These are phyloP conservation scores for Botrytis sinoallii DNA, from an alignment of 2,329 filamentous ascomycete genomes.

Conservation along the genomic window DNA sequence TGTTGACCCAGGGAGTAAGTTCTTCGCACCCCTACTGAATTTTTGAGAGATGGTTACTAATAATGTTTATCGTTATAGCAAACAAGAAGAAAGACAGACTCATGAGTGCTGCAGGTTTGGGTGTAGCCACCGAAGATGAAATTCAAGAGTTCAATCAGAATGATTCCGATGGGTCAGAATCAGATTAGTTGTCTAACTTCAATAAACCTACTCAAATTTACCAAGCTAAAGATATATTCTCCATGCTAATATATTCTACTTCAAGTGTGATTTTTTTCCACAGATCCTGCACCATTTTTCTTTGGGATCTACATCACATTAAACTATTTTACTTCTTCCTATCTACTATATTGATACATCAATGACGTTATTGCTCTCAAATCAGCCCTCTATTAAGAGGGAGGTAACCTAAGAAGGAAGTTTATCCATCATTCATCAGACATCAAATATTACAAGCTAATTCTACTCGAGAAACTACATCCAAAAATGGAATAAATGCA, in stretches of 20 bases:
- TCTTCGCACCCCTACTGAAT: background rate
- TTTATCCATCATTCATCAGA: background rate
- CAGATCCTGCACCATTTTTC: background rate
- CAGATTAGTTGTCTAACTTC: background rate
- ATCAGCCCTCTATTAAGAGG: background rate
- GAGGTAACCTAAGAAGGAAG: background rate
- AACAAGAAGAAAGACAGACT: constrained; percentile 66
- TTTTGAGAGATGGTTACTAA: constrained; percentile 1
- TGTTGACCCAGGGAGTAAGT: constrained; percentile 73
- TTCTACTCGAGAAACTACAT: no score
- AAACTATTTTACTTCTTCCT: background rate
- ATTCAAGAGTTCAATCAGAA: constrained; percentile 47
- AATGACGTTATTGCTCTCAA: background rate
- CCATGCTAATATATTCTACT: background rate
- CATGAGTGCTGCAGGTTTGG: constrained; percentile 64
- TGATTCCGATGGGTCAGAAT: constrained; percentile 17
- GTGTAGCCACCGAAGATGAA: constrained; percentile 58
- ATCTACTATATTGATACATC: no score
- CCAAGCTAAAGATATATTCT: background rate
- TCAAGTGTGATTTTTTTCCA: background rate
- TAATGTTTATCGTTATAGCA: constrained; percentile 42
- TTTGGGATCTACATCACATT: no score
- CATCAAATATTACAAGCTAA: background rate
- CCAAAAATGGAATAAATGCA: background rate
- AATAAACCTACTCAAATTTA: background rate